A percentile compares a stretch with the other conserved stretches of the same genome.
Conservation (phyloP, 2,329 filamentous ascomycete genomes). For the Paraphaeosphaeria sporulosa region DNA sequence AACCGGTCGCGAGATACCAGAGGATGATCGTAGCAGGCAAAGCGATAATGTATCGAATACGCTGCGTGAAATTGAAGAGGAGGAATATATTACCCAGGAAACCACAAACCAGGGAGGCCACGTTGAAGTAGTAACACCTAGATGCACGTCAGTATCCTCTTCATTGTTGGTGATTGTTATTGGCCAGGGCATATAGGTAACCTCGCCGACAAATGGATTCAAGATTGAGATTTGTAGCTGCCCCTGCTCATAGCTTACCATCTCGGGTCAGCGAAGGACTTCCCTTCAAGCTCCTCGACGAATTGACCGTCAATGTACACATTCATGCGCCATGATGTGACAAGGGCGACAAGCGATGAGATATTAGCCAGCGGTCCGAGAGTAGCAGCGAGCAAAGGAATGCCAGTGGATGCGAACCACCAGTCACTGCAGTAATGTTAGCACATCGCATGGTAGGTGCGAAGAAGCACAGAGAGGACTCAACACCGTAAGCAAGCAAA, state of each 20-base stretch:
- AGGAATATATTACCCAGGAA: slow-evolving; percentile 82
- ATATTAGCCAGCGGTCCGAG: slow-evolving; percentile 87
- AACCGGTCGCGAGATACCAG: slow-evolving; percentile 72
- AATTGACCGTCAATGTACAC: slow-evolving; percentile 56
- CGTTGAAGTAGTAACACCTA: slow-evolving; percentile 78
- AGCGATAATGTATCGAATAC: slow-evolving; percentile 80
- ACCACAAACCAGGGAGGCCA: slow-evolving; percentile 76
- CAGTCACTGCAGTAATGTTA: slow-evolving; percentile 35
- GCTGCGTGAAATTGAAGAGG: slow-evolving; percentile 84
- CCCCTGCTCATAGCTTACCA: slow-evolving; percentile 62
- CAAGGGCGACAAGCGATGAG: slow-evolving; percentile 86
- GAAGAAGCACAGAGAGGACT: not conserved
- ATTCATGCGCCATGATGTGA: slow-evolving; percentile 76
- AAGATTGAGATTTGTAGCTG: not conserved
- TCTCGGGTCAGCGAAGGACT: slow-evolving; percentile 70
- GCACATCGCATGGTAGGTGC: not conserved
- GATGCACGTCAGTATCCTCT: slow-evolving; percentile 1
- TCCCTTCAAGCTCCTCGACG: slow-evolving; percentile 61
- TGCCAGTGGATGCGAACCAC: slow-evolving; percentile 51
- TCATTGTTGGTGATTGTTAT: too few relatives aligned
- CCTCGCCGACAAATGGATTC: too few relatives aligned
- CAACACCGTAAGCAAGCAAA: slow-evolving; percentile 1
- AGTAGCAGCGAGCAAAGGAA: slow-evolving; percentile 77
- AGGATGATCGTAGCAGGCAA: slow-evolving; percentile 83
- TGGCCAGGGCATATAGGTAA: not conserved